Evolutionary conservation across 805 yeast species (phyloP).

Genomic region (Yamadazyma tumulicola): DNA sequence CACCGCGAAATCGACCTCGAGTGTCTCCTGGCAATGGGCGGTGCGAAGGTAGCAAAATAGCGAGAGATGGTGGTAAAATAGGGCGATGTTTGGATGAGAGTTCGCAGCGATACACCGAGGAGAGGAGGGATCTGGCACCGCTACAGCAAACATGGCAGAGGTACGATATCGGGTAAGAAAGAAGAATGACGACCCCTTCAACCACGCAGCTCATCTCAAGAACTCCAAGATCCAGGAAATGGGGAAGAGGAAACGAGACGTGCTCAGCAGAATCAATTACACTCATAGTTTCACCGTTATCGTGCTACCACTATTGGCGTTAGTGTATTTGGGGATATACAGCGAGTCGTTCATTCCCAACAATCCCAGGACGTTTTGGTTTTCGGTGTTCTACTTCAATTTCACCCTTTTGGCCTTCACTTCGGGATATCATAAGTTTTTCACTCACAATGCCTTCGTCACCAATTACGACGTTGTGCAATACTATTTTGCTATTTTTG

Average conservation of each 20-base stretch:
- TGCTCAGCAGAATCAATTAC: constrained; percentile 35
- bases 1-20: no score
- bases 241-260: constrained; percentile 32
- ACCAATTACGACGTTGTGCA: constrained; percentile 34
- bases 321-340: constrained; percentile 22
- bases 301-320: constrained; percentile 29
- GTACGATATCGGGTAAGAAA: constrained; percentile 12
- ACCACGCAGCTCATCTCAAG: constrained; percentile 23
- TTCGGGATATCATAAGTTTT: constrained; percentile 41
- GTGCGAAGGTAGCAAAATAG: no score
- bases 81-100: no score
- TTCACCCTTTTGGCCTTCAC: constrained; percentile 39
- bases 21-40: no score
- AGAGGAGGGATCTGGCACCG: no score
- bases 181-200: constrained; percentile 14
- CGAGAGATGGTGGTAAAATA: no score
- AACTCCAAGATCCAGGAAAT: constrained; percentile 32
- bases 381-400: constrained; percentile 30
- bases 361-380: constrained; percentile 23
- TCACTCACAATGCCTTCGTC: constrained; percentile 37
- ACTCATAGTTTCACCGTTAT: constrained; percentile 28
- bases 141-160: no score
- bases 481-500: constrained; percentile 52
- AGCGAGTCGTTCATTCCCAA: constrained; percentile 23
- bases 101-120: no score